Conservation (phyloP, 2,329 filamentous ascomycete genomes). For the Rachicladosporium sp. region DNA sequence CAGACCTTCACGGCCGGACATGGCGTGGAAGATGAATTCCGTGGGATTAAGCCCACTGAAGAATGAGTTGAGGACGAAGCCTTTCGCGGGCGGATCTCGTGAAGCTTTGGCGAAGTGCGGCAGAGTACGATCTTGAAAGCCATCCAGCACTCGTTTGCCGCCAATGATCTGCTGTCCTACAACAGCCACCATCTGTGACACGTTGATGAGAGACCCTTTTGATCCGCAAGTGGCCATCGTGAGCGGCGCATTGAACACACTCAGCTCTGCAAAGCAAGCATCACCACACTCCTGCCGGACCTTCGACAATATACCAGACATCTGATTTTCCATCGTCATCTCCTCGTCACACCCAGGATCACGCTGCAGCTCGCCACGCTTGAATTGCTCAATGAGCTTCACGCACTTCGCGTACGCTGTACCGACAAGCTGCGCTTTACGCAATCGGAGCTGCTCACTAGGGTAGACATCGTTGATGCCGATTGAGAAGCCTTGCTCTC, state of each 20-base stretch:
- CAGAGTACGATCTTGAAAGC: conserved; percentile 88
- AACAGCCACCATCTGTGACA: conserved; percentile 95
- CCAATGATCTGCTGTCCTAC: conserved; percentile 98
- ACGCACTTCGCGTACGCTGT: conserved; percentile 72
- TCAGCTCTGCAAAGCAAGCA: conserved; percentile 80
- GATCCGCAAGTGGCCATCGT: conserved; percentile 97
- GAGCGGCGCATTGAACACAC: conserved; percentile 80
- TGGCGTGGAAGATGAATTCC: conserved; percentile 96
- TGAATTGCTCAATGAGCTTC: conserved; percentile 68
- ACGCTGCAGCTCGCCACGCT: conserved; percentile 69
- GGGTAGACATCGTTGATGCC: conserved; percentile 92
- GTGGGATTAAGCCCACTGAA: conserved; percentile 81
- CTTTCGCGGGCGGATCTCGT: conserved; percentile 84
- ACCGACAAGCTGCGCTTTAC: conserved; percentile 66
- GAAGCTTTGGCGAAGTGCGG: conserved; percentile 93
- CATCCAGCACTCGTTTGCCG: conserved; percentile 81
- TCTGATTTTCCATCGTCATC: conserved; percentile 77
- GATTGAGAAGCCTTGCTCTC: conserved; percentile 89
- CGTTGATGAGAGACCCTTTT: conserved; percentile 95
- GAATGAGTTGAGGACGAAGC: conserved; percentile 95
- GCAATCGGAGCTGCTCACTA: conserved; percentile 52
- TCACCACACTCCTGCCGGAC: conserved; percentile 86
- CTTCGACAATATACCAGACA: conserved; percentile 82
- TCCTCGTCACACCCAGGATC: conserved; percentile 83
- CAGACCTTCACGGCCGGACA: conserved; percentile 94